Percentiles rank a stretch among this genome's conserved stretches.
Evolutionary conservation across 2,329 filamentous ascomycete species (phyloP).

Genomic region (Phoma herbarum): DNA sequence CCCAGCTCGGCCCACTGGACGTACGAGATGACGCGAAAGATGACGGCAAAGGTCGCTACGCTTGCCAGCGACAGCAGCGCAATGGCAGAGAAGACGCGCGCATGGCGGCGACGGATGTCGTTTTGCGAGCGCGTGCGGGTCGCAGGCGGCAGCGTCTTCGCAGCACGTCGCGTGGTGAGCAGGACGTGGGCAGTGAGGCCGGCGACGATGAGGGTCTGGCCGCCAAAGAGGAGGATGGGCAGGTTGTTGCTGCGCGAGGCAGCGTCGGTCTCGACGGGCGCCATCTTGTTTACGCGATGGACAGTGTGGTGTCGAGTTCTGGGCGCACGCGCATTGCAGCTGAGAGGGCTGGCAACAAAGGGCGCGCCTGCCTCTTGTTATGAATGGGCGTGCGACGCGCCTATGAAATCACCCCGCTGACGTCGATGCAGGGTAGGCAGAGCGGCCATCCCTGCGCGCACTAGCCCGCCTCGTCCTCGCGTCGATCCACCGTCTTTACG

Average conservation of each 20-base stretch:
- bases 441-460: constrained; percentile 21
- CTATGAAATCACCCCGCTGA: constrained; percentile 32
- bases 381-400: constrained; percentile 40
- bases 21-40: constrained; percentile 60
- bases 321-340: constrained; percentile 22
- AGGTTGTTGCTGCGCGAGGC: constrained; percentile 44
- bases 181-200: constrained; percentile 43
- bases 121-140: constrained; percentile 46
- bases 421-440: constrained; percentile 27
- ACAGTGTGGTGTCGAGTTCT: constrained; percentile 14
- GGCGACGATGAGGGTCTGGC: constrained; percentile 43
- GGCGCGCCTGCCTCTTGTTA: constrained; percentile 31
- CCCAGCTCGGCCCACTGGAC: constrained; percentile 59
- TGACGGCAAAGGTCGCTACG: constrained; percentile 56
- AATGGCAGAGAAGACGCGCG: constrained; percentile 55
- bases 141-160: constrained; percentile 45
- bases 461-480: constrained; percentile 26
- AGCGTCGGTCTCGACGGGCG: constrained; percentile 20
- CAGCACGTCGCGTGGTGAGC: constrained; percentile 42
- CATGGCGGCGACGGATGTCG: constrained; percentile 42
- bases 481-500: constrained; percentile 23
- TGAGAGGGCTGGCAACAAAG: constrained; percentile 5
- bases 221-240: constrained; percentile 44
- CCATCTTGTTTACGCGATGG: constrained; percentile 4
- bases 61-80: constrained; percentile 57